Evolutionary conservation across 2,329 filamentous ascomycete species (phyloP), one percentile per base, ranked within the genome.

Genomic region (Alternaria conjuncta): DNA sequence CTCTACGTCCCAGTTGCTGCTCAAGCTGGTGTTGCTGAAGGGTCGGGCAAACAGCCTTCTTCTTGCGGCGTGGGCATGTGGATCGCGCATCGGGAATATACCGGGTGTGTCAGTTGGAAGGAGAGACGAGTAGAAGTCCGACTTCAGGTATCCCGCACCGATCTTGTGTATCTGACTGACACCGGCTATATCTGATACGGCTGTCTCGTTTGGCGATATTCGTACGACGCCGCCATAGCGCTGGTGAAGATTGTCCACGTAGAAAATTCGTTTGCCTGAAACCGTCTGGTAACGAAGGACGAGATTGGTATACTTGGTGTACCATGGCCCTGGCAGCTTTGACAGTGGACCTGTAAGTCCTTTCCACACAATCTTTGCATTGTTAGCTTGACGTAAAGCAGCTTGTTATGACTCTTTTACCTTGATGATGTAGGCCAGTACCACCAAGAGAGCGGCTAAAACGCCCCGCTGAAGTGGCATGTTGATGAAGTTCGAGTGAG

Each of bases 61-160:
- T 25, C 80, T 67, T 4, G 67, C 68, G 20, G 73, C 75, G 63
- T 83, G 80, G n/a, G 69, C 65, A 30, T 75, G 73, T 1, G 72
- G 71, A 46, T 81, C 76, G 2, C 68, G 71, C 78, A 82, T 80
- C 12, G 76, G 73, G 59, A 83, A 83, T 10, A 82, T 66, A 8
- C 71, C 75, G 5, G 64, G 67, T 7, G 75, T 73, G 11, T 41
- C 36, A 18, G 36, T 18, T 18, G 36, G 36, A 1, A 41, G 15
- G 4, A 75, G 51, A 5, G 63, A 60, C 28, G 67, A 41, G 62
- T 85, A 84, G 76, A 79, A 84, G 4, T 73, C 64, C 2, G 73
- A 77, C 63, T 85, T 84, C 4, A 75, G 64, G 53, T 82, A 84
- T 6, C 78, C 78, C 23, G 78, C 77, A 2, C 81, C 81, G 6